Evolutionary conservation across 768 basidiomycete genomes (phyloP).

Genomic region (Leccinum boreale): DNA sequence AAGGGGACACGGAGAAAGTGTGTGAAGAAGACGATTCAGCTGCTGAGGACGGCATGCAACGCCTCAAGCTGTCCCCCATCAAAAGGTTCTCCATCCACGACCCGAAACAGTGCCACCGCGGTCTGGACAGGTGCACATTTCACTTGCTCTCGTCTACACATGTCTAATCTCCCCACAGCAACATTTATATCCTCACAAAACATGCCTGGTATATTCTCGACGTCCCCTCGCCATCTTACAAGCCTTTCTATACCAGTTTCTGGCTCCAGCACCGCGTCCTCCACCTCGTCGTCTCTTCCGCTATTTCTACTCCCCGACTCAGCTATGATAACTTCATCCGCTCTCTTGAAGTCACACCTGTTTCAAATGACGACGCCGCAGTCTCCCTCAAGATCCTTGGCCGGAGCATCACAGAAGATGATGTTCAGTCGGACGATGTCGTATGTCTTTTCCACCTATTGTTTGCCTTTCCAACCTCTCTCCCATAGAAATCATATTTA

Average conservation of each 20-base stretch:
- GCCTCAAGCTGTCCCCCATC: slow-evolving; percentile 42
- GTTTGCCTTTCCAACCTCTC: neutral
- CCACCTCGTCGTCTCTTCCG: slow-evolving; percentile 43
- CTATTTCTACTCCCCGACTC: slow-evolving; percentile 33
- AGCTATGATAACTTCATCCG: slow-evolving; percentile 40
- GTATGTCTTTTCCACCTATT: slow-evolving; percentile 34
- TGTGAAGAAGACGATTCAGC: neutral
- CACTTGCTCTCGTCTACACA: neutral
- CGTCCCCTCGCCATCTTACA: slow-evolving; percentile 44
- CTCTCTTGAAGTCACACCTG: slow-evolving; percentile 30
- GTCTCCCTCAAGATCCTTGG: slow-evolving; percentile 40
- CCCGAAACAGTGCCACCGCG: slow-evolving; percentile 17
- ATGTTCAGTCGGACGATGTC: slow-evolving; percentile 43
- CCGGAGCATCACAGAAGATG: slow-evolving; percentile 38
- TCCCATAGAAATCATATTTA: slow-evolving; percentile 44
- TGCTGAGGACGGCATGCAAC: slow-evolving; percentile 18
- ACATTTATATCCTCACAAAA: slow-evolving; percentile 60
- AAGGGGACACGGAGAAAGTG: slow-evolving; percentile 18
- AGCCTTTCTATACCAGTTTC: slow-evolving; percentile 42
- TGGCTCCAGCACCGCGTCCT: slow-evolving; percentile 50
- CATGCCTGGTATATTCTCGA: slow-evolving; percentile 71
- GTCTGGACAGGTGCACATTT: slow-evolving; percentile 42
- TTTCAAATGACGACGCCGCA: slow-evolving; percentile 31
- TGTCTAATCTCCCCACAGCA: slow-evolving; percentile 37
- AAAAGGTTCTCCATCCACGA: slow-evolving; percentile 48